These are phyloP conservation scores for Sarcodon sp. DNA, from an alignment of 768 basidiomycete species.

Conservation along the genomic window DNA sequence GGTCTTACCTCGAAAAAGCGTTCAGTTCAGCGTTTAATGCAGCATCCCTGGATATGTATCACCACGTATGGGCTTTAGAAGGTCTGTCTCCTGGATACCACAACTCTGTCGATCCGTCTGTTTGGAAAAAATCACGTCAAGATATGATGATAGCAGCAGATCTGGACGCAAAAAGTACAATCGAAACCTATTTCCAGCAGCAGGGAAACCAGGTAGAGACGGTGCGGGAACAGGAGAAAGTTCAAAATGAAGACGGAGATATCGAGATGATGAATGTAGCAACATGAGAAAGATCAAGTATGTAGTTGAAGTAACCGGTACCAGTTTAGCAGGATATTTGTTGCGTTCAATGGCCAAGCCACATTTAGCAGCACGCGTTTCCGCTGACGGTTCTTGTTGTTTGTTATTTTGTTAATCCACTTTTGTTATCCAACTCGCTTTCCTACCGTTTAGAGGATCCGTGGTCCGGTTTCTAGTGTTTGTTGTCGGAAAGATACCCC, in stretches of 20 bases:
- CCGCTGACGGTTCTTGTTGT: no score
- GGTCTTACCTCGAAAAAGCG: slow-evolving; percentile 24
- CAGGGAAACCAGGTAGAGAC: neutral
- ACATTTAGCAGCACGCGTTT: no score
- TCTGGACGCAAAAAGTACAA: slow-evolving; percentile 16
- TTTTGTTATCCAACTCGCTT: no score
- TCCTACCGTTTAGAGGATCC: no score
- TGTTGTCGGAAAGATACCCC: no score
- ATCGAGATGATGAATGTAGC: neutral
- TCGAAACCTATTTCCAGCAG: slow-evolving; percentile 7
- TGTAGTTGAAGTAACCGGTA: no score
- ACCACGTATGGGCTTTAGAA: slow-evolving; percentile 60
- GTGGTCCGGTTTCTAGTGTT: no score
- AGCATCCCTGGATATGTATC: slow-evolving; percentile 20
- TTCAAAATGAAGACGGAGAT: slow-evolving; percentile 1
- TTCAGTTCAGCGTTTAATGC: slow-evolving; percentile 19
- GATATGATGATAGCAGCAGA: slow-evolving; percentile 56
- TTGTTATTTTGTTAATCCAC: no score
- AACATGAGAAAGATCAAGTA: no score
- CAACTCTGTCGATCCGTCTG: slow-evolving; percentile 59
- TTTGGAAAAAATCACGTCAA: slow-evolving; percentile 36
- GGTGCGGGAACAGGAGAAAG: neutral
- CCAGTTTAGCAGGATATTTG: no score
- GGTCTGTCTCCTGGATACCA: slow-evolving; percentile 54
- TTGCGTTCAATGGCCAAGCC: no score